Conservation (phyloP, 352 stramenopile species). For the Globisporangium splendens region DNA sequence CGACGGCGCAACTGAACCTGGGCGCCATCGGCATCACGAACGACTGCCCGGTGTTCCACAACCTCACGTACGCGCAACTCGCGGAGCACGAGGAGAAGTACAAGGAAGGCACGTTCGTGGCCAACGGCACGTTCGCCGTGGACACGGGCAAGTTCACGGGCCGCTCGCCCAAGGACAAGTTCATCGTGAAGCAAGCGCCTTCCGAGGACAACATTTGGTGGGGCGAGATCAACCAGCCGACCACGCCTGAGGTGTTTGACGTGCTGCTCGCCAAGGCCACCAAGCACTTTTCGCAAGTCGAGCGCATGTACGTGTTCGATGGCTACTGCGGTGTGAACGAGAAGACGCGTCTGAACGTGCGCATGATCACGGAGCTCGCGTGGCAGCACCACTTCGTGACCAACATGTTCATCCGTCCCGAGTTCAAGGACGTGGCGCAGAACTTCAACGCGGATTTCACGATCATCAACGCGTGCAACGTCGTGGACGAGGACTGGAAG, state of each 20-base stretch:
- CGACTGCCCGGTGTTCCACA: slow-evolving; percentile 41
- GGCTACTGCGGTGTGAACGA: slow-evolving; percentile 60
- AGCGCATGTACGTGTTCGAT: slow-evolving; percentile 64
- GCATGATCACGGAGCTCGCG: slow-evolving; percentile 54
- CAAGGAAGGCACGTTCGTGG: slow-evolving; percentile 48
- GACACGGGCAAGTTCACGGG: slow-evolving; percentile 67
- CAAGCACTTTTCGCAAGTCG: slow-evolving; percentile 43
- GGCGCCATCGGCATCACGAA: slow-evolving; percentile 41
- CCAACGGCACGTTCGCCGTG: slow-evolving; percentile 61
- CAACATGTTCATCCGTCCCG: slow-evolving; percentile 69
- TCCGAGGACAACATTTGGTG: slow-evolving; percentile 50
- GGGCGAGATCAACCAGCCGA: slow-evolving; percentile 58
- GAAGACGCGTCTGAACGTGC: slow-evolving; percentile 53
- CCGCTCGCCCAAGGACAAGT: slow-evolving; percentile 61
- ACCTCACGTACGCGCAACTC: slow-evolving; percentile 48
- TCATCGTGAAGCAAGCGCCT: slow-evolving; percentile 49
- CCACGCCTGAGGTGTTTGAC: slow-evolving; percentile 48
- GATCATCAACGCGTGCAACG: slow-evolving; percentile 67
- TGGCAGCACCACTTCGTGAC: slow-evolving; percentile 70
- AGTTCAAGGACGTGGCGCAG: slow-evolving; percentile 46
- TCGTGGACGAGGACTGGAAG: slow-evolving; percentile 55
- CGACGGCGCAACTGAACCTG: slow-evolving; percentile 39
- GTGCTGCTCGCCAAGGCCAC: slow-evolving; percentile 39
- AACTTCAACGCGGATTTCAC: slow-evolving; percentile 54
- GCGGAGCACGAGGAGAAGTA: slow-evolving; percentile 42